phyloP scores from a whole-genome alignment of 306 rosid species.

The Mimosa pudica region DNA sequence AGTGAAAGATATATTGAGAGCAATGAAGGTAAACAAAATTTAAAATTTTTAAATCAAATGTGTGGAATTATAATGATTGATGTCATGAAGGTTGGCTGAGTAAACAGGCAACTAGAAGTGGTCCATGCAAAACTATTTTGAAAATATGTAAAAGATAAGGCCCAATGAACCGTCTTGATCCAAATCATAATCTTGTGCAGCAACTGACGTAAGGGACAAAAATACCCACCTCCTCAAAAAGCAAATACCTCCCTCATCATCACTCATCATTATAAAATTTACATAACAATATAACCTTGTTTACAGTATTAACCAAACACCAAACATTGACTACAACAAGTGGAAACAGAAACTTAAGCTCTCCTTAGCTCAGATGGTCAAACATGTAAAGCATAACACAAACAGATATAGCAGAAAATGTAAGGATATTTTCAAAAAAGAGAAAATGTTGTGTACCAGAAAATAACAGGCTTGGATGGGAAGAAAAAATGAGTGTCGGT shows the following conservation, averaged over 20 bases:
- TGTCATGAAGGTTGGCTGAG: slow-evolving; percentile 38
- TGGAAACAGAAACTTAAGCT: background rate
- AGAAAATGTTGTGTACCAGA: no score
- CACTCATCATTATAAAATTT: slow-evolving; percentile 35
- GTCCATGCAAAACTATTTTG: slow-evolving; percentile 56
- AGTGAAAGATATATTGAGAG: background rate
- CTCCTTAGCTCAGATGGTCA: background rate
- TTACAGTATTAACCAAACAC: slow-evolving; percentile 2
- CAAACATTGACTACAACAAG: slow-evolving; percentile 10
- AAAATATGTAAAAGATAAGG: slow-evolving; percentile 56
- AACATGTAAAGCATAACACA: background rate
- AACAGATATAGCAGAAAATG: background rate
- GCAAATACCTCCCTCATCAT: slow-evolving; percentile 32
- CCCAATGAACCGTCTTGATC: slow-evolving; percentile 45
- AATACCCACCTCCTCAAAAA: slow-evolving; percentile 46
- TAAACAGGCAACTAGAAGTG: slow-evolving; percentile 51
- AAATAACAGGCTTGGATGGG: slow-evolving; percentile 18
- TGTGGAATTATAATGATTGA: slow-evolving; percentile 31
- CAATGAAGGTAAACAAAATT: background rate
- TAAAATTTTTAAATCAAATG: slow-evolving; percentile 23
- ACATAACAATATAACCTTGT: slow-evolving; percentile 24
- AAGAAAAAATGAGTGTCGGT: slow-evolving; percentile 68
- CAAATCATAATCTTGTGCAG: slow-evolving; percentile 32
- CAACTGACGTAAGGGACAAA: slow-evolving; percentile 52
- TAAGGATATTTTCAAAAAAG: no score